Conservation (phyloP, 805 yeast genomes). For the Myxozyma vanderwaltii region DNA sequence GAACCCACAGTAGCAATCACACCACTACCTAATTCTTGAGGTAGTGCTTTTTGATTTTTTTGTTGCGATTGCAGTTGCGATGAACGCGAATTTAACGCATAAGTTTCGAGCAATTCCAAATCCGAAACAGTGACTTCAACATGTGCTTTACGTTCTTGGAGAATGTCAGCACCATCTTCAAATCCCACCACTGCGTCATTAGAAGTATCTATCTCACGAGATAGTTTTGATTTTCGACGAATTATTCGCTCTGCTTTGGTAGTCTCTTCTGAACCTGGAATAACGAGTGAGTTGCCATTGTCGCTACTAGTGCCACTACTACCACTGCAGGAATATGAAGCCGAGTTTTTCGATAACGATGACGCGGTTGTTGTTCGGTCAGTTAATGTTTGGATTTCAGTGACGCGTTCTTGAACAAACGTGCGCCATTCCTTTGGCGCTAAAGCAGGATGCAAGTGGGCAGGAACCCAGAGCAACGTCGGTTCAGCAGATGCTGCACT, state of each 20-base stretch:
- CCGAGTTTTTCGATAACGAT: too few species aligned
- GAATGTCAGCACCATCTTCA: conserved; percentile 26
- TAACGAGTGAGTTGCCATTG: neutral
- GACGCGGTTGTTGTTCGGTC: too few species aligned
- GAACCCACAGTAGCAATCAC: conserved; percentile 2
- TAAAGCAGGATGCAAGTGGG: conserved; percentile 88
- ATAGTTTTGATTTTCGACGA: conserved; percentile 25
- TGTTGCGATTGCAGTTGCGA: neutral
- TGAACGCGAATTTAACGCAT: conserved; percentile 5
- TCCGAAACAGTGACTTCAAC: conserved; percentile 20
- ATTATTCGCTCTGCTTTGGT: neutral
- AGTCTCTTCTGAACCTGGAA: neutral
- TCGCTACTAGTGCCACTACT: too few species aligned
- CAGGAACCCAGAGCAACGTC: conserved; percentile 86
- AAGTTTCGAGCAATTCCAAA: conserved; percentile 13
- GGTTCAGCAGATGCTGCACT: conserved; percentile 37
- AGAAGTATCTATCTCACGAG: conserved; percentile 23
- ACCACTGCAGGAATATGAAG: neutral
- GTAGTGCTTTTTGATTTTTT: neutral
- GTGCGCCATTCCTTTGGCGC: conserved; percentile 76
- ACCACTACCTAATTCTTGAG: neutral
- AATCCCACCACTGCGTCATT: conserved; percentile 13
- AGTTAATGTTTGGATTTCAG: conserved; percentile 39
- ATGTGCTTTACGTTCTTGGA: conserved; percentile 15
- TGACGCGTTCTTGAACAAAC: conserved; percentile 46